Evolutionary conservation across 495 filamentous ascomycete species (phyloP), one percentile per base, ranked within the genome.

Genomic region (Xylaria palmicola): DNA sequence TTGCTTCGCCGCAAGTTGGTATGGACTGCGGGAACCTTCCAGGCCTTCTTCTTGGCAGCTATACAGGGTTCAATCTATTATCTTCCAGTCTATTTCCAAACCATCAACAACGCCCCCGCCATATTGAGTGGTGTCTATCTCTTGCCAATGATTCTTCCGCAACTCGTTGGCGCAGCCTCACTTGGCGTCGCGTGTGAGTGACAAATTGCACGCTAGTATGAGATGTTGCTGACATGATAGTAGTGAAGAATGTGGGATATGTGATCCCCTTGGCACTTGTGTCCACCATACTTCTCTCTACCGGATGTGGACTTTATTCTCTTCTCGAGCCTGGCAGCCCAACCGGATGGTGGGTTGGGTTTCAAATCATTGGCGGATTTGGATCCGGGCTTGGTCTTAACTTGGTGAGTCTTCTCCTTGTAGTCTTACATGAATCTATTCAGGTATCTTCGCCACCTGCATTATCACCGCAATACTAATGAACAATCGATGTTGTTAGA

Each of bases 71-170:
- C 60, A 20, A 17, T 62, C 0, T 69, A 65, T 65, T 83, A 81
- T 50, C 67, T 87, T 1, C 83, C 85, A 1, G 79, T 88, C 48
- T 89, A 84, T 79, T 88, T 90, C 69, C 87, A 91, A 68, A 79
- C 78, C 12, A 79, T 84, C 65, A 75, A 78, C 49, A 74, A 69
- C 4, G 69, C 66, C 2, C 71, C 74, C 0, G 76, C 82, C 5
- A 67, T 75, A 26, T 74, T 75, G 58, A 81, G 77, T 15, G 83
- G 82, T 24, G 75, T 84, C 40, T 65, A 75, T 60, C 73, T 77
- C 37, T 65, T 85, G 1, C 80, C 83, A 3, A 75, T 66, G 15
- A 77, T 86, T n/a, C 37, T 40, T 3, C 37, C 37, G 3, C 37
- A 40, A 40, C 37, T 40, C 6, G 17, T 47, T 86, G n/a, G 64